These are phyloP conservation scores for Ascosphaera pollenicola DNA, from an alignment of 2,329 filamentous ascomycete genomes.

Conservation along the genomic window DNA sequence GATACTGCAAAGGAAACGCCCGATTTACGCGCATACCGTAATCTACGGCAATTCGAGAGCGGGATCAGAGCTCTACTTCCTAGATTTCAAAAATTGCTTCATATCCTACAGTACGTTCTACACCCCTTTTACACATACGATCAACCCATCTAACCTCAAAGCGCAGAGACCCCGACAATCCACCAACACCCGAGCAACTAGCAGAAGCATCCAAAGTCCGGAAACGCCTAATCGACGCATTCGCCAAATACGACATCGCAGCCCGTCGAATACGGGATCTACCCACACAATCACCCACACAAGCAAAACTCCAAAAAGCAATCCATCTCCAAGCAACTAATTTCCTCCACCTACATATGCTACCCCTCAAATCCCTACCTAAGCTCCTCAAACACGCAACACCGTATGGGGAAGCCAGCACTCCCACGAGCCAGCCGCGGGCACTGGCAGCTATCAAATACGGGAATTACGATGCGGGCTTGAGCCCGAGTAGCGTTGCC, in stretches of 20 bases:
- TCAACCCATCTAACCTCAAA: slow-evolving; percentile 3
- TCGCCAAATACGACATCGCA: slow-evolving; percentile 66
- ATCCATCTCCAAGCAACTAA: slow-evolving; percentile 63
- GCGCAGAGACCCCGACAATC: slow-evolving; percentile 36
- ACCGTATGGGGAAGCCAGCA: slow-evolving; percentile 21
- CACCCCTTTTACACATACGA: background rate
- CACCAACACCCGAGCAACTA: slow-evolving; percentile 47
- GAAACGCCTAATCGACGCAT: slow-evolving; percentile 74
- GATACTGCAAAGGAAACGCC: slow-evolving; percentile 46
- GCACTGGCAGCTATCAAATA: slow-evolving; percentile 38
- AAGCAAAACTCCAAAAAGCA: slow-evolving; percentile 54
- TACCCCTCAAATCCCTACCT: slow-evolving; percentile 58
- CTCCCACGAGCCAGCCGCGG: slow-evolving; percentile 14
- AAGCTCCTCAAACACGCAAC: slow-evolving; percentile 42
- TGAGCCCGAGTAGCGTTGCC: slow-evolving; percentile 28
- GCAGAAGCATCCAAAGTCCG: slow-evolving; percentile 72
- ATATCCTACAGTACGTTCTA: slow-evolving; percentile 39
- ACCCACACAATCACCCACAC: slow-evolving; percentile 47
- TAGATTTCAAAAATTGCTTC: slow-evolving; percentile 57
- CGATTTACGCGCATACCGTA: slow-evolving; percentile 63
- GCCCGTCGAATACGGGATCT: slow-evolving; percentile 64
- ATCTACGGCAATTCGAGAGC: slow-evolving; percentile 65
- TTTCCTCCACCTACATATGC: slow-evolving; percentile 78
- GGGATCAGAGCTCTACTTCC: slow-evolving; percentile 67
- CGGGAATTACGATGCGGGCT: slow-evolving; percentile 25